phyloP scores from a whole-genome alignment of 495 filamentous ascomycete genomes.

The Penicillium coprophilum region DNA sequence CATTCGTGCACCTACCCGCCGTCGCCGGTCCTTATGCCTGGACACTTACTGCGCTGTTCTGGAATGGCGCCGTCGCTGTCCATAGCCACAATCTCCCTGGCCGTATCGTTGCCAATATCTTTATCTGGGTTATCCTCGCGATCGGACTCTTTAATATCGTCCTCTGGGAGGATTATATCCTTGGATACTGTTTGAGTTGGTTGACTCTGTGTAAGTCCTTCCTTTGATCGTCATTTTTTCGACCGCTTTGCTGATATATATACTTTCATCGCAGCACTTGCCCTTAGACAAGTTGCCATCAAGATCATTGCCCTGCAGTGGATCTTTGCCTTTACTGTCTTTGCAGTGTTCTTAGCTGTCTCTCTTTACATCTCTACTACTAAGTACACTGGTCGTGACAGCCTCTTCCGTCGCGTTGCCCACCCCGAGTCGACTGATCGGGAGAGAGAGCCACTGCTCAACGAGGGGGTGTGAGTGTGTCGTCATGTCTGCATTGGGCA shows the following conservation, averaged over 20 bases:
- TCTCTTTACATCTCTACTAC: constrained; percentile 65
- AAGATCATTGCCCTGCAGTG: constrained; percentile 77
- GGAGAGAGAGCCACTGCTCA: constrained; percentile 45
- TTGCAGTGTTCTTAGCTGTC: constrained; percentile 66
- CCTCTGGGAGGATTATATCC: constrained; percentile 73
- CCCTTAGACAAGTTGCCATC: constrained; percentile 69
- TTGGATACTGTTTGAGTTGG: constrained; percentile 75
- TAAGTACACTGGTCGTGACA: constrained; percentile 56
- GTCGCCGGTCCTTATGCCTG: constrained; percentile 79
- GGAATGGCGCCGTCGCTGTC: constrained; percentile 81
- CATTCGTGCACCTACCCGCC: constrained; percentile 70
- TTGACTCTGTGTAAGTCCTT: constrained; percentile 59
- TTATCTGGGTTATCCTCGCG: constrained; percentile 76
- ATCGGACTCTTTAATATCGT: constrained; percentile 72
- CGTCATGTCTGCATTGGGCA: neutral
- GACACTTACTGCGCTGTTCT: constrained; percentile 80
- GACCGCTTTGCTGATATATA: neutral
- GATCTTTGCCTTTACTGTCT: constrained; percentile 88
- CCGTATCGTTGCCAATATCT: constrained; percentile 77
- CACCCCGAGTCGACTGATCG: constrained; percentile 39
- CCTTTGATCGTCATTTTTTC: neutral
- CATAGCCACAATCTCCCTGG: constrained; percentile 57
- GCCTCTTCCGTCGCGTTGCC: constrained; percentile 39
- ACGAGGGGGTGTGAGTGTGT: constrained; percentile 23
- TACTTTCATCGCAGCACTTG: constrained; percentile 58